Percentiles rank a stretch among this genome's conserved stretches.
phyloP scores from a whole-genome alignment of 2,329 filamentous ascomycete species.

The Colletotrichum sp. region DNA sequence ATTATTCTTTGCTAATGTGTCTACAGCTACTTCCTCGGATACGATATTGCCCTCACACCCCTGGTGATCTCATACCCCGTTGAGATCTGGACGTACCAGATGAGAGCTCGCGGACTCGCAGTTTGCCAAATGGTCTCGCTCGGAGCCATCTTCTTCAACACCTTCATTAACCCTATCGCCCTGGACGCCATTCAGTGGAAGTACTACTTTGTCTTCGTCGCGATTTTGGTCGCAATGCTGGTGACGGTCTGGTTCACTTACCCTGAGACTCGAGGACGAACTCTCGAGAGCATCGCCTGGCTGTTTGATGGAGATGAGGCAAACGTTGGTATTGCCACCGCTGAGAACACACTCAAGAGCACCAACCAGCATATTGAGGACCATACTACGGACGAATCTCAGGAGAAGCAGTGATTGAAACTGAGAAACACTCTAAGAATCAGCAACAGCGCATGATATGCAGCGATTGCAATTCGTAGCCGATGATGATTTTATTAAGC shows the following conservation, averaged over 20 bases:
- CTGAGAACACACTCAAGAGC: neutral
- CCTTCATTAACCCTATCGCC: constrained; percentile 49
- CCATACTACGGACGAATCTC: neutral
- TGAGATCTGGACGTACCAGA: constrained; percentile 30
- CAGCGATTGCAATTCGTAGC: neutral
- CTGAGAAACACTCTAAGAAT: accelerated
- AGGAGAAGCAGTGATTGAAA: neutral
- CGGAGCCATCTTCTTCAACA: constrained; percentile 42
- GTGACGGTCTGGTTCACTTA: constrained; percentile 15
- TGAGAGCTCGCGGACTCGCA: constrained; percentile 17
- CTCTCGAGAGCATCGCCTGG: constrained; percentile 14
- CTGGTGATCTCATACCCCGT: constrained; percentile 32
- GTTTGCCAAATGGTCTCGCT: neutral
- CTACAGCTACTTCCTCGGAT: constrained; percentile 37
- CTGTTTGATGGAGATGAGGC: constrained; percentile 3
- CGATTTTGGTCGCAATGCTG: constrained; percentile 50
- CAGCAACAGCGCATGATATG: neutral
- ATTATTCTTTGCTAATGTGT: neutral
- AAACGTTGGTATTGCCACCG: neutral
- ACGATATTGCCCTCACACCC: constrained; percentile 39
- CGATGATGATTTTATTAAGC: no score
- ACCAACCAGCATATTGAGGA: neutral
- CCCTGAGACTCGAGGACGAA: constrained; percentile 21
- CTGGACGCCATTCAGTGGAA: constrained; percentile 43
- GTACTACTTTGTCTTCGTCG: constrained; percentile 48